Base-by-base conservation (phyloP, 2,329 filamentous ascomycete genomes). In the Chaetothyriales sp. region DNA sequence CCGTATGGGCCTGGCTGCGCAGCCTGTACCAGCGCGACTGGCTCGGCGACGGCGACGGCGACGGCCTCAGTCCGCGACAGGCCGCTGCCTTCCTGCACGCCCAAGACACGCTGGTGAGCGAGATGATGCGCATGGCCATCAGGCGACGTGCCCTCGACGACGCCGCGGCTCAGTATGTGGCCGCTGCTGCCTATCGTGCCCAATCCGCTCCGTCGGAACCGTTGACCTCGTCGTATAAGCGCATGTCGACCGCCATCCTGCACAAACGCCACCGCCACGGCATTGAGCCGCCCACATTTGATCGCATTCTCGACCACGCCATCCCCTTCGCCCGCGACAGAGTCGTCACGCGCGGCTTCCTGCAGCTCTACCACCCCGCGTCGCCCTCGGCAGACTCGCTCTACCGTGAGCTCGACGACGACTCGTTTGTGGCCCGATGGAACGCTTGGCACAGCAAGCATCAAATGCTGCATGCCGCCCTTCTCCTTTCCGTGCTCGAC, bases 301-400 rank as follows among this genome's bases (percentile, higher is more conserved):
- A 71, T 22, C 55, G 64, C 7, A 69, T 65, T 37, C 57, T 58
- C 10, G 51, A 60, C 5, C 50, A 58, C 3, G 55, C 66, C 7
- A 59, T 61, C 19, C 47, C 62, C 7, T 29, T 18, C 18, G 4
- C 20, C 18, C 18, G 25, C 10, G 20, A 47, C 25, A 68, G 67
- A 65, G 18, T 56, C 43, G 56, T 65, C n/a, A 55, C 66, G 49
- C 55, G 54, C 4, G 60, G 63, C 18, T 60, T 64, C 8, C 58
- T 69, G 25, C 59, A 59, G 6, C 56, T 72, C 46, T 68, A 67
- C 44, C 68, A 71, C 53, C 70, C 70, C 1, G 62, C 60, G 5
- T 48, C 62, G 19, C 69, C 69, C 7, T 61, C 65, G 43, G 55
- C 65, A 2, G 50, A 52, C 6, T 15, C 29, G 6, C 44, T 49